Evolutionary conservation across 768 basidiomycete genomes (phyloP), one percentile per base, ranked within the genome.

Genomic region (Serendipita sp.): DNA sequence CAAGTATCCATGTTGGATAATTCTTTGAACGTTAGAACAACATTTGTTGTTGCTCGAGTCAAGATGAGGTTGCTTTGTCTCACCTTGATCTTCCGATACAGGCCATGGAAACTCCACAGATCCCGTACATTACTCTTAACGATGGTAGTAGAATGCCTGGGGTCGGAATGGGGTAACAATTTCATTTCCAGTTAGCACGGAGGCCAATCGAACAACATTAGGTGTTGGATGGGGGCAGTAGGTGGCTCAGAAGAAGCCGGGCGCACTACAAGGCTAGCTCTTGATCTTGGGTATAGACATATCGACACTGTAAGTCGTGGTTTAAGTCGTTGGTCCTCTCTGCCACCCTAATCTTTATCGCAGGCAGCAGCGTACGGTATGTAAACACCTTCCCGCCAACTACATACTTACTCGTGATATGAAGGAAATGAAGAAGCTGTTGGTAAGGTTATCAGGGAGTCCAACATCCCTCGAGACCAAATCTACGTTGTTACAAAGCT

Each of bases 311-410:
- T 52, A 31, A 29, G 63, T 43, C 27, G 3, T 27, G 18, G 3
- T 40, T 13, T 2, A 40, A 40, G 37, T 40, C 37, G 37, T 40
- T 40, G 37, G 13, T 40, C 37, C 5, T 1, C 37, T 40, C 13
- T 40, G 37, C 1, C 37, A 40, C 37, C n/a, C 75, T 79, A 3
- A 74, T 79, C 46, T 8, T n/a, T n/a, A 23, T 23, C 23, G 23
- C 27, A 60, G 55, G 55, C 55, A 27, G 55, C 55, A 34, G 16
- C 18, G 13, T 60, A 60, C 34, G 55, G 71, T 70, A 27, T 74
- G 79, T 13, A 82, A 76, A 69, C 67, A 82, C 10, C 80, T 40
- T 5, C 37, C 79, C 3, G 81, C 81, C 16, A 83, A 83, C 67
- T 71, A 81, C 46, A 45, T 44, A 34, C 23, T 40, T 36, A 69